phyloP scores from a whole-genome alignment of 352 stramenopile genomes.

The Phytopythium helicoides region DNA sequence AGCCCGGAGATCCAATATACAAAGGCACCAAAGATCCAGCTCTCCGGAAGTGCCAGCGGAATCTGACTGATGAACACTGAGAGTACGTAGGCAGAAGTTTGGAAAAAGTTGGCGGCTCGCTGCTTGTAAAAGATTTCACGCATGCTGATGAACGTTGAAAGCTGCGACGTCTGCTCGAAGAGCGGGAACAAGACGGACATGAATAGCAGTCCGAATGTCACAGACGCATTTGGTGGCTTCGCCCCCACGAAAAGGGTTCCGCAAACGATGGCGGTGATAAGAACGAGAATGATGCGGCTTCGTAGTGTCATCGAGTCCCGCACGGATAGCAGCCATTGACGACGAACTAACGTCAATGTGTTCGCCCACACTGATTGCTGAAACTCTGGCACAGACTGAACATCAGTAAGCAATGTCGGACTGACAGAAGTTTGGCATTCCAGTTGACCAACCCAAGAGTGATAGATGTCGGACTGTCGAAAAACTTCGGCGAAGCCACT shows the following conservation, averaged over 20 bases:
- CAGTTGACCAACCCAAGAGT: slow-evolving; percentile 12
- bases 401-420: too few species aligned
- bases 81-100: slow-evolving; percentile 54
- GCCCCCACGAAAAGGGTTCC: too few species aligned
- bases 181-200: slow-evolving; percentile 70
- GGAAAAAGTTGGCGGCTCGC: slow-evolving; percentile 56
- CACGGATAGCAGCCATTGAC: too few species aligned
- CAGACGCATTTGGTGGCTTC: slow-evolving; percentile 28
- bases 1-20: slow-evolving; percentile 62
- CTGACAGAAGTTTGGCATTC: too few species aligned
- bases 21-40: slow-evolving; percentile 50
- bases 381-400: slow-evolving; percentile 25
- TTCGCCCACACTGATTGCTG: slow-evolving; percentile 33
- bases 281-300: too few species aligned
- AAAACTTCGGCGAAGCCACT: slow-evolving; percentile 26
- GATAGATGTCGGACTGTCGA: slow-evolving; percentile 17
- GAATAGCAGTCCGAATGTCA: slow-evolving; percentile 79
- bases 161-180: slow-evolving; percentile 62
- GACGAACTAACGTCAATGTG: slow-evolving; percentile 23
- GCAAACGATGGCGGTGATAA: too few species aligned
- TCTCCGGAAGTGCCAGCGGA: slow-evolving; percentile 52
- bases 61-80: slow-evolving; percentile 12
- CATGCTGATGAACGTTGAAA: slow-evolving; percentile 71
- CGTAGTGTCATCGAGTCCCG: too few species aligned
- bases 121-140: slow-evolving; percentile 74